Base-by-base conservation (phyloP, 2,329 filamentous ascomycete genomes). In the Ceratocystis lukuohia region DNA sequence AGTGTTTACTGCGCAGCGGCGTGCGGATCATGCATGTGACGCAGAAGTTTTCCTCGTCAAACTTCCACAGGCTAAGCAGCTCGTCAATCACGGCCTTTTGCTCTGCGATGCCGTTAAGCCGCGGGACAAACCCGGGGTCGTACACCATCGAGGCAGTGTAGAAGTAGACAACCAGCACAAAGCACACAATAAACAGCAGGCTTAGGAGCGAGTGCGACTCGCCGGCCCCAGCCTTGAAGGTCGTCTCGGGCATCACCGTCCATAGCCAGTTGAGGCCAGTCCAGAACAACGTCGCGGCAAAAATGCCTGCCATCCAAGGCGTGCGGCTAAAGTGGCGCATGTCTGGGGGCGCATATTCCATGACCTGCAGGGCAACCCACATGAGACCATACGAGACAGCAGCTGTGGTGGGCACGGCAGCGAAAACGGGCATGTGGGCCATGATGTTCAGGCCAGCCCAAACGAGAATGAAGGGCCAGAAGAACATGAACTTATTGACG, bases 1-100 rank as follows among this genome's bases (percentile, higher is more conserved):
- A 99, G 77, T 99, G 94, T 79, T 97, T 99, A 78, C 92, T 96
- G 70, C 94, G 84, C 69, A 99, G 77, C 2, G 94, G 94, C 70
- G 89, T 93, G 65, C 93, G 84, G 71, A 96, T 89, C 92, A 97
- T 96, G 78, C 94, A 99, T 61, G 85, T 85, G 33, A 95, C 87
- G 75, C 94, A 99, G 73, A 97, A 99, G 74, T 96, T 93, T 69
- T 87, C 80, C 73, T 96, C 93, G 73, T 99, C 92, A 74, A 93
- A 99, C 72, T 91, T 94, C 85, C 91, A 94, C 70, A 86, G 74
- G 67, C 84, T 82, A 69, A 99, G 82, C 6, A 99, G 82, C 70
- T 96, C 89, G 70, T 95, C 88, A 71, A 99, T 96, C 67, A 88
- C 86, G 50, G 87, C 86, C 75, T 93, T 91, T 75, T 96, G 93